Evolutionary conservation across 805 yeast species (phyloP).

Genomic region (Candida namnaoensis): DNA sequence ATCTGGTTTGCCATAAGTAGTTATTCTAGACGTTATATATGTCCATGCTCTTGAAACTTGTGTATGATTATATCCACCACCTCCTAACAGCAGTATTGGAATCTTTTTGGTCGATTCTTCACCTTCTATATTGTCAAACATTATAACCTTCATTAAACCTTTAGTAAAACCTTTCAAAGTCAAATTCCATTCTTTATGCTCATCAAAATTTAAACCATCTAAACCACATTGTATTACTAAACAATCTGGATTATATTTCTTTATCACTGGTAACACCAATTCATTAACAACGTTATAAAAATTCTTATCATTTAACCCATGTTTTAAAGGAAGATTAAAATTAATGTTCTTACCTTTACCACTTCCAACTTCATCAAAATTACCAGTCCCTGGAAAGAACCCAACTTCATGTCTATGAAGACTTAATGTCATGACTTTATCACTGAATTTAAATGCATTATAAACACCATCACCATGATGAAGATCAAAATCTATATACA

Average conservation of each 20-base stretch:
- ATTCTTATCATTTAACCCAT: conserved; percentile 44
- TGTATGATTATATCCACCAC: conserved; percentile 66
- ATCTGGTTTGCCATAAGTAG: background rate
- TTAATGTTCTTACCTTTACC: conserved; percentile 28
- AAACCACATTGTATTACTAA: conserved; percentile 64
- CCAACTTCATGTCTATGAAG: conserved; percentile 58
- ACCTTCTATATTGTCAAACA: conserved; percentile 5
- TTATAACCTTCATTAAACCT: conserved; percentile 22
- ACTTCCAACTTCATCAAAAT: conserved; percentile 23
- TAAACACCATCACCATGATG: conserved; percentile 84
- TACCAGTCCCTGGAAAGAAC: conserved; percentile 70
- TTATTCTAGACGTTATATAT: conserved; percentile 20
- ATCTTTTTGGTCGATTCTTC: conserved; percentile 1
- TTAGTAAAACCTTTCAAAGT: conserved; percentile 40
- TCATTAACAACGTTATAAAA: conserved; percentile 27
- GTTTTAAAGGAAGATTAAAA: conserved; percentile 46
- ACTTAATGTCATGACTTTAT: conserved; percentile 51
- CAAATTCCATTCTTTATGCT: conserved; percentile 61
- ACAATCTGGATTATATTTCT: conserved; percentile 35
- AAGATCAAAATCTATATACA: conserved; percentile 64
- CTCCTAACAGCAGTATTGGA: conserved; percentile 52
- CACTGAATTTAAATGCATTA: conserved; percentile 47
- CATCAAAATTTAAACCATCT: conserved; percentile 66
- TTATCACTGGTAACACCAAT: conserved; percentile 34
- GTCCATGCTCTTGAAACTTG: conserved; percentile 56